Base-by-base conservation (phyloP, 225 moss, liverwort and hornwort species). In the Straminergon stramineum region DNA sequence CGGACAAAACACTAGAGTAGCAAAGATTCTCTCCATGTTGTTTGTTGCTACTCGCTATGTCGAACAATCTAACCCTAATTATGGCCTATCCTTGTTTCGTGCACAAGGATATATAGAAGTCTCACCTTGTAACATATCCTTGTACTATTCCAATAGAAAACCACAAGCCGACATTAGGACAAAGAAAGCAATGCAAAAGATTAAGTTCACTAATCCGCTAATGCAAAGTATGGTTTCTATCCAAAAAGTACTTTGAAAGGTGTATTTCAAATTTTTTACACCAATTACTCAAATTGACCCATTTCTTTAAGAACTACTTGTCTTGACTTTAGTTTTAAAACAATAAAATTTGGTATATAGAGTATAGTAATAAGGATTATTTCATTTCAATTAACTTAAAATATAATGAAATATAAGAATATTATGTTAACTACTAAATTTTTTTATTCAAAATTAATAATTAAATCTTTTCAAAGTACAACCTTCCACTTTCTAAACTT, bases 211-310 rank as follows among this genome's bases (percentile, higher is more conserved):
- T 52, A 7, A 75, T 1, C 7, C 2, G 6, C 10, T 43, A 17
- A 10, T 3, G 17, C 6, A 6, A 17, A 17, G 1, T 17, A 45
- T 0, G 17, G 2, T 17, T 45, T 45, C 2, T 20, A 0, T 21
- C 2, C 10, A 21, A 34, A 76, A 52, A 4, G 1, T 13, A 52
- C 3, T 34, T 52, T 21, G 19, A 76, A 76, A 2, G 7, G 0
- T 0, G 0, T 21, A 32, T 32, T 53, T 22, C 1, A 7, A 4
- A 0, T 34, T 5, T 35, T 13, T 34, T 13, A 8, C 8, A 32
- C 3, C 4, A 52, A 13, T 4, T 51, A 32, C 5, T 32, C 0
- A 0, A 13, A 32, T 52, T 0, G 1, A 8, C 7, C 67, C 10
- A 73, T 28, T 24, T 45, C 28, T 17, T 28, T 6, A 30, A 17